Evolutionary conservation across 2,329 filamentous ascomycete species (phyloP).

Genomic region (Ophiostoma australiae): DNA sequence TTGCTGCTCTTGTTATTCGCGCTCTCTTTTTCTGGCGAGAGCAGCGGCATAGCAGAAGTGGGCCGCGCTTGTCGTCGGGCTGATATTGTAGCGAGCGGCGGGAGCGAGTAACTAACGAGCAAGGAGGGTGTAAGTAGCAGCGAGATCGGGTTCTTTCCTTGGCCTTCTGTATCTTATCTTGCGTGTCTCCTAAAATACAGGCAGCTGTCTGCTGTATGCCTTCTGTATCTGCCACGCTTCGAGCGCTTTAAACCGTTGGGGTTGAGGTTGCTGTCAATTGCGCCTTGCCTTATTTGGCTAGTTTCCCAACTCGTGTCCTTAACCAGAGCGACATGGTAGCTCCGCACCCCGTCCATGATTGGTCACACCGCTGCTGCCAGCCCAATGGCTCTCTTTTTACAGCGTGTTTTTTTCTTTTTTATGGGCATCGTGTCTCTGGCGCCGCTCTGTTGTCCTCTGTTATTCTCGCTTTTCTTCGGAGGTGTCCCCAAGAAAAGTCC

Average conservation of each 20-base stretch:
- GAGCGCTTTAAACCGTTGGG: slow-evolving; percentile 21
- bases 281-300: slow-evolving; percentile 18
- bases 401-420: slow-evolving; percentile 18
- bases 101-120: slow-evolving; percentile 13
- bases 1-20: not conserved
- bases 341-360: slow-evolving; percentile 19
- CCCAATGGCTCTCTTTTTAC: slow-evolving; percentile 19
- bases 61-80: slow-evolving; percentile 22
- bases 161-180: too few species aligned
- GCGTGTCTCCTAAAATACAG: not conserved
- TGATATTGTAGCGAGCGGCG: slow-evolving; percentile 23
- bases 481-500: slow-evolving; percentile 21
- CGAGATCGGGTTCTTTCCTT: slow-evolving; percentile 19
- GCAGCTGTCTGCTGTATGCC: not conserved
- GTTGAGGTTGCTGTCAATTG: slow-evolving; percentile 14
- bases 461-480: slow-evolving; percentile 22
- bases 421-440: slow-evolving; percentile 5
- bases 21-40: not conserved
- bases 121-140: slow-evolving; percentile 3
- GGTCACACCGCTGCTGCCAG: not conserved
- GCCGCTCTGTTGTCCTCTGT: not conserved
- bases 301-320: slow-evolving; percentile 14
- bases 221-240: not conserved
- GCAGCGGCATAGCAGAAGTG: slow-evolving; percentile 16
- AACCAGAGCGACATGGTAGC: not conserved